Evolutionary conservation across 148 eudicot species (phyloP).

Genomic region (Silene uniflora): DNA sequence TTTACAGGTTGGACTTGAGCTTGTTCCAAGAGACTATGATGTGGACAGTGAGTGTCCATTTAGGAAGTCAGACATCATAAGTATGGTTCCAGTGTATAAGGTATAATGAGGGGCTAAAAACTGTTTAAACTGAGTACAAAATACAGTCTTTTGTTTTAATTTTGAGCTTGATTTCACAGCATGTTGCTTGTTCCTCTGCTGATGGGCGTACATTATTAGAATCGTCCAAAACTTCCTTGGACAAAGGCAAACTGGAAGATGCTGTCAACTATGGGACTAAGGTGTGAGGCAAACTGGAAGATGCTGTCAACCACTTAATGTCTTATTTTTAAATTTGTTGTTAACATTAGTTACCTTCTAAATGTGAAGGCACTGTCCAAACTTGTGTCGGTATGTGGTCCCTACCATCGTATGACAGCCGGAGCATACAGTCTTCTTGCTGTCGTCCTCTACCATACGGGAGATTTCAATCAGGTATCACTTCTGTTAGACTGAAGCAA

Average conservation of each 20-base stretch:
- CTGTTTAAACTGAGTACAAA: background rate
- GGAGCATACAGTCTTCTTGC: slow-evolving; percentile 97
- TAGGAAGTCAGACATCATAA: slow-evolving; percentile 67
- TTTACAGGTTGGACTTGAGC: slow-evolving; percentile 84
- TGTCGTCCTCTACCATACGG: slow-evolving; percentile 91
- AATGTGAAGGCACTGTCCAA: slow-evolving; percentile 69
- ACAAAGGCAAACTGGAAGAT: slow-evolving; percentile 92
- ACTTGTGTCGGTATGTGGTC: slow-evolving; percentile 87
- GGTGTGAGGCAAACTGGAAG: slow-evolving; percentile 71
- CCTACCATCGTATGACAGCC: slow-evolving; percentile 97
- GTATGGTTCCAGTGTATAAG: slow-evolving; percentile 88
- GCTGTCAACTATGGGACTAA: slow-evolving; percentile 92
- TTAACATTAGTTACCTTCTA: slow-evolving; percentile 17
- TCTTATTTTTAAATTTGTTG: background rate
- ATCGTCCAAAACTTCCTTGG: slow-evolving; percentile 92
- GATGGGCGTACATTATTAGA: slow-evolving; percentile 90
- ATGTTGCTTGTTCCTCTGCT: slow-evolving; percentile 95
- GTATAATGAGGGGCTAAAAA: slow-evolving; percentile 30
- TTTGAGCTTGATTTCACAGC: slow-evolving; percentile 42
- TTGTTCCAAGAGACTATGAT: slow-evolving; percentile 84
- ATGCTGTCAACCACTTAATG: slow-evolving; percentile 74
- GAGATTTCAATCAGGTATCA: slow-evolving; percentile 91
- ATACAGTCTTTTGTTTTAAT: slow-evolving; percentile 19
- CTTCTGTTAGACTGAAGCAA: slow-evolving; percentile 7
- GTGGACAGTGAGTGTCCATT: slow-evolving; percentile 71